Conservation (phyloP, 2,329 filamentous ascomycete species). For the Dactylellina drechsleri region DNA sequence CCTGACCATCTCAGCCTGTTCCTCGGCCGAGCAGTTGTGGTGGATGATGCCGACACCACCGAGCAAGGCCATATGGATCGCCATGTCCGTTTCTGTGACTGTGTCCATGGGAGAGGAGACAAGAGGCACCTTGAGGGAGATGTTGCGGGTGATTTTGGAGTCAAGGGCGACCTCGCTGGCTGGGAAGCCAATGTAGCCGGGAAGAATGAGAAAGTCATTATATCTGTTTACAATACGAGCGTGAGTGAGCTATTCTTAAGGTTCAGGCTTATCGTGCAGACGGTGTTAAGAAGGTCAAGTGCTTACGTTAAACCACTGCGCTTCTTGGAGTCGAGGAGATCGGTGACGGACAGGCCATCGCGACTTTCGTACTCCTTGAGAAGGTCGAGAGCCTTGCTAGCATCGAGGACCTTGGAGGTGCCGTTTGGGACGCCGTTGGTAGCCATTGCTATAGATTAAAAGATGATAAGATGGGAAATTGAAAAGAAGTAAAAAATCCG, state of each 20-base stretch:
- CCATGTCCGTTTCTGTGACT: slow-evolving; percentile 99
- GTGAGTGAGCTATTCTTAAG: background rate
- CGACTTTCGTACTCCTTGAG: slow-evolving; percentile 80
- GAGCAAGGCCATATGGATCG: slow-evolving; percentile 92
- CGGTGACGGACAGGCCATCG: slow-evolving; percentile 88
- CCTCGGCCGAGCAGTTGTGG: slow-evolving; percentile 98
- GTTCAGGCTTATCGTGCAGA: background rate
- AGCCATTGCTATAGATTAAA: slow-evolving; percentile 71
- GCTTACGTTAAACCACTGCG: slow-evolving; percentile 91
- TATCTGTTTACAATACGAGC: slow-evolving; percentile 50
- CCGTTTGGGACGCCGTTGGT: slow-evolving; percentile 72
- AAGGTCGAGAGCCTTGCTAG: slow-evolving; percentile 78
- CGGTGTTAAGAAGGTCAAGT: background rate
- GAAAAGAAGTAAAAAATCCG: slow-evolving; percentile 54
- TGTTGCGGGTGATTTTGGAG: slow-evolving; percentile 91
- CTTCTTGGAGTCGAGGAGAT: slow-evolving; percentile 88
- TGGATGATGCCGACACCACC: slow-evolving; percentile 94
- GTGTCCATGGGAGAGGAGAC: slow-evolving; percentile 99
- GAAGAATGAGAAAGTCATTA: slow-evolving; percentile 96
- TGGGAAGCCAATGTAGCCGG: slow-evolving; percentile 97
- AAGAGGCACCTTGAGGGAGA: slow-evolving; percentile 94
- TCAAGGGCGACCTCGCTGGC: slow-evolving; percentile 89
- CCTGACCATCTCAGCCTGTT: slow-evolving; percentile 97
- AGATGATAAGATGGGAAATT: slow-evolving; percentile 58
- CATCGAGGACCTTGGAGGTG: slow-evolving; percentile 67